phyloP scores from a whole-genome alignment of 2,329 filamentous ascomycete genomes.

The Cladosporium sp. region DNA sequence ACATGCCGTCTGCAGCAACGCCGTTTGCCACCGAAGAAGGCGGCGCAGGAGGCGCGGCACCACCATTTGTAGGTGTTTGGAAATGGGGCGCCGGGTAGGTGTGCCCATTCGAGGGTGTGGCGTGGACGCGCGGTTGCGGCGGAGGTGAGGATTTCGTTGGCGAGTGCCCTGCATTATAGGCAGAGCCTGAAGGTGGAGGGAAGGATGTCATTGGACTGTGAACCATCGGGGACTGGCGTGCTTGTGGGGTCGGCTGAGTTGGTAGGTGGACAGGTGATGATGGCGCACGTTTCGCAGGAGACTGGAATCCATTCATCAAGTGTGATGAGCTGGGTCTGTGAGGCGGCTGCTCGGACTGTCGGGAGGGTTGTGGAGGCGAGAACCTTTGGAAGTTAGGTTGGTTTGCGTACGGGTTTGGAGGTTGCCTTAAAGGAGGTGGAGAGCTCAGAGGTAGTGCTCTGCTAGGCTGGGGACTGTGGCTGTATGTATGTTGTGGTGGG shows the following conservation, averaged over 20 bases:
- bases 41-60: slow-evolving; percentile 37
- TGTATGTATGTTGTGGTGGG: not conserved
- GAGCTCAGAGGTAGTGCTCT: not conserved
- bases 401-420: slow-evolving; percentile 17
- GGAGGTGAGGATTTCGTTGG: slow-evolving; percentile 36
- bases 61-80: slow-evolving; percentile 19
- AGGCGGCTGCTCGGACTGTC: slow-evolving; percentile 13
- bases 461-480: slow-evolving; percentile 3
- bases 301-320: slow-evolving; percentile 34
- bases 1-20: slow-evolving; percentile 37
- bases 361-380: slow-evolving; percentile 18
- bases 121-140: slow-evolving; percentile 18
- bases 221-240: slow-evolving; percentile 24
- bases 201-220: slow-evolving; percentile 33
- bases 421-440: slow-evolving; percentile 1
- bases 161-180: slow-evolving; percentile 27
- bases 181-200: slow-evolving; percentile 30
- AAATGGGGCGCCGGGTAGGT: slow-evolving; percentile 9
- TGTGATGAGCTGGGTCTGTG: slow-evolving; percentile 28
- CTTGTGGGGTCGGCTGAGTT: slow-evolving; percentile 10
- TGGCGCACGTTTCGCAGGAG: slow-evolving; percentile 28
- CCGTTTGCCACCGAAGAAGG: slow-evolving; percentile 37
- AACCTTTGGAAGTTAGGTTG: slow-evolving; percentile 21
- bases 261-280: slow-evolving; percentile 17
- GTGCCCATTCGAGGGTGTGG: slow-evolving; percentile 13